These are phyloP conservation scores for Cytospora schulzeri DNA, from an alignment of 2,329 filamentous ascomycete species.

Conservation along the genomic window DNA sequence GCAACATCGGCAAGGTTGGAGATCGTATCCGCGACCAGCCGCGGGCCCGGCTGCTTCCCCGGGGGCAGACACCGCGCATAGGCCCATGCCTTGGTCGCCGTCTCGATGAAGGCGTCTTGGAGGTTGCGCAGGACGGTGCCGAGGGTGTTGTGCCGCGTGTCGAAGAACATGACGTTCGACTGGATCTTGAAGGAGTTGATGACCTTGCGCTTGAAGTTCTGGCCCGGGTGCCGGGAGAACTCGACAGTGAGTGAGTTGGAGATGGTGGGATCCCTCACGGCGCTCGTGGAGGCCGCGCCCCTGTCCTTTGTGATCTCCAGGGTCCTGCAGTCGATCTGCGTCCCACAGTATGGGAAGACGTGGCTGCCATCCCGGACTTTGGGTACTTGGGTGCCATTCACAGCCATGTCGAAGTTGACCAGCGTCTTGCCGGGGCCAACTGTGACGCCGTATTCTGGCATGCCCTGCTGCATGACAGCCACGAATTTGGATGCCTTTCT, in stretches of 20 bases:
- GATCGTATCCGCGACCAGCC: conserved; percentile 62
- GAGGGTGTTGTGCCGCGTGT: conserved; percentile 74
- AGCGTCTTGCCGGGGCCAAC: conserved; percentile 80
- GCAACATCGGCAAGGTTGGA: conserved; percentile 66
- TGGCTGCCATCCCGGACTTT: conserved; percentile 41
- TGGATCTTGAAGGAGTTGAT: conserved; percentile 81
- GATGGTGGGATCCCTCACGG: conserved; percentile 46
- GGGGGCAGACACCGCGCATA: conserved; percentile 61
- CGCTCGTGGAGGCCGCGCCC: conserved; percentile 44
- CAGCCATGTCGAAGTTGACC: conserved; percentile 73
- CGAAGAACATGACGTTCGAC: conserved; percentile 80
- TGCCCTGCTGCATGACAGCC: conserved; percentile 75
- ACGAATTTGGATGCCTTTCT: conserved; percentile 73
- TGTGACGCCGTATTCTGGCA: conserved; percentile 77
- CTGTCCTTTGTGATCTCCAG: conserved; percentile 74
- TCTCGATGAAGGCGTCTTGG: conserved; percentile 72
- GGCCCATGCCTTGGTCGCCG: conserved; percentile 73
- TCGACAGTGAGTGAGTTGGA: conserved; percentile 80
- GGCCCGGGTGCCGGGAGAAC: conserved; percentile 69
- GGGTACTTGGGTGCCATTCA: conserved; percentile 56
- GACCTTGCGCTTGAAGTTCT: conserved; percentile 78
- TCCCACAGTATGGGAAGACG: conserved; percentile 88
- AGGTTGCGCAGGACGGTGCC: conserved; percentile 73
- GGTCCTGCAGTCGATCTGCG: conserved; percentile 71
- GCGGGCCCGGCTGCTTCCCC: conserved; percentile 56